Base-by-base conservation (phyloP, 768 basidiomycete genomes). In the Coprinopsis cinerea region DNA sequence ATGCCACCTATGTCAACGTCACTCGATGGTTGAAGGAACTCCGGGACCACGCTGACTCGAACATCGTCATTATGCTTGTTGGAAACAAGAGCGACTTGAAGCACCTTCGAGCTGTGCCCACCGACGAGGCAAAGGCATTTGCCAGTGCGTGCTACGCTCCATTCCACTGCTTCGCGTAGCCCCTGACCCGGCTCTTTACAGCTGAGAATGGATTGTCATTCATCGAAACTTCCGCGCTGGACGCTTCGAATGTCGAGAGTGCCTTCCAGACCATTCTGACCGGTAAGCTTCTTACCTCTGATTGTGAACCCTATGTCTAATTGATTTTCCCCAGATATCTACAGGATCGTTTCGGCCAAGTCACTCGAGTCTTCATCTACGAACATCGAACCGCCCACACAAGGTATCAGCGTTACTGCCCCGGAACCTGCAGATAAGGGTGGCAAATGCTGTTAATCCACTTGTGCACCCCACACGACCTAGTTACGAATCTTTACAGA, bases 31-130 rank as follows among this genome's bases (percentile, higher is more conserved):
- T 97, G 70, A 96, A 97, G 75, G 94, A 97, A 67, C 77, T 97
- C 44, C 82, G 93, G 53, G 93, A 97, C 66, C 93, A 97, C 62
- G 93, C 94, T 48, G 85, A 89, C 63, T 84, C 86, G 47, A 92
- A 88, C 73, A 92, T 92, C 52, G 91, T 90, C 46, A 95, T 95
- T 64, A 93, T 93, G 91, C 79, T 94, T 32, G 92, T 95, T 10
- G 92, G 92, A 11, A 97, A 97, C 77, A 97, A 99, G 85, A 93
- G 91, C 65, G 96, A 99, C 79, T 83, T 99, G 77, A 93, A 96
- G 72, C 96, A 98, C 65, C 68, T 97, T 60, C 75, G 96, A 56
- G 95, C 94, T 36, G 94, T 98, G 32, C 87, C 95, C 26, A 98
- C 94, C 25, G 96, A 99, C 44, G 96, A 99, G 75, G 95, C 94